Conservation (phyloP, 257 asterid genomes). For the Solanum lycopersicoides region DNA sequence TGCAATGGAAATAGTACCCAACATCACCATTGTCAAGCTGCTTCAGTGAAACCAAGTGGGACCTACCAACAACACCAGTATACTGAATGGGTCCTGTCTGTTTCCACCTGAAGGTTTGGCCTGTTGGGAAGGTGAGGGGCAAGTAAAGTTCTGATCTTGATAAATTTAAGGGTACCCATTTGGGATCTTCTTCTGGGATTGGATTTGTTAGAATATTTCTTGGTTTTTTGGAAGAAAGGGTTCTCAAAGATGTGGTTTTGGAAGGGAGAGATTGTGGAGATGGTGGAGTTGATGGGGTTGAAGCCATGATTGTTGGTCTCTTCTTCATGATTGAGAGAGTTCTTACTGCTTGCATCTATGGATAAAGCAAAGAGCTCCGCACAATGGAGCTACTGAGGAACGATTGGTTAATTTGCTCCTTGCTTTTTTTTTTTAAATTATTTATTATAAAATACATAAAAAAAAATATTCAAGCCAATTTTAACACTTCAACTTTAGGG, state of each 20-base stretch:
- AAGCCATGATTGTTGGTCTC: not conserved
- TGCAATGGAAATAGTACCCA: conserved; percentile 42
- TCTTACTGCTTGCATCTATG: not conserved
- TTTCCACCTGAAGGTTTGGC: conserved; percentile 93
- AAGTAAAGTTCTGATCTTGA: conserved; percentile 65
- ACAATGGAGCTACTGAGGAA: not conserved
- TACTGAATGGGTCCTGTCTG: conserved; percentile 61
- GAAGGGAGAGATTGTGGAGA: not conserved
- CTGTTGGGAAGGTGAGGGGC: conserved; percentile 95
- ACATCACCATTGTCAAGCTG: conserved; percentile 54
- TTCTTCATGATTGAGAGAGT: conserved; percentile 11
- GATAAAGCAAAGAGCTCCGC: not conserved
- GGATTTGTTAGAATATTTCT: conserved; percentile 31
- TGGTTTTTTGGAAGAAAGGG: conserved; percentile 5
- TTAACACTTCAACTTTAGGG: too few species aligned
- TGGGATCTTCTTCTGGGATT: conserved; percentile 16
- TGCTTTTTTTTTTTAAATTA: accelerated
- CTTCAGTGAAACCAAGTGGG: conserved; percentile 67
- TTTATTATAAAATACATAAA: too few species aligned
- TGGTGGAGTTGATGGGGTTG: conserved; percentile 13
- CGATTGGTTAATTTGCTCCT: not conserved
- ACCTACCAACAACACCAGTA: conserved; percentile 73
- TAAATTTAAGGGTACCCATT: conserved; percentile 53
- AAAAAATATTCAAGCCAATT: too few species aligned
- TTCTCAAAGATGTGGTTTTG: not conserved